Conservation (phyloP, 139 green algal species). For the Marvania coccoides region DNA sequence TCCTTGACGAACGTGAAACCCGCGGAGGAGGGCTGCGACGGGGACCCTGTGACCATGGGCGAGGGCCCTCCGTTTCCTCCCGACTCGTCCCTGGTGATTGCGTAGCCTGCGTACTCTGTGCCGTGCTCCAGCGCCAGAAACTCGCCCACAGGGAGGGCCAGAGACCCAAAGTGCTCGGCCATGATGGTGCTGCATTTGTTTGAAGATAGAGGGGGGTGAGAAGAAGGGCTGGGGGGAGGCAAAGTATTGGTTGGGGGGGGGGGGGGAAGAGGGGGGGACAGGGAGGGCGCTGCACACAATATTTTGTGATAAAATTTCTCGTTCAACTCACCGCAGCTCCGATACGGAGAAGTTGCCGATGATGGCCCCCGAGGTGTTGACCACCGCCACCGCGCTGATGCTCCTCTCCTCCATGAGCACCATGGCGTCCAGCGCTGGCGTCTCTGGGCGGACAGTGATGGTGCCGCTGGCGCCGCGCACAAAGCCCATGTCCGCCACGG, state of each 20-base stretch:
- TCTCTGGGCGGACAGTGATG: constrained; percentile 42
- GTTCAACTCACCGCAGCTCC: constrained; percentile 33
- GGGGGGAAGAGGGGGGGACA: too few relatives aligned
- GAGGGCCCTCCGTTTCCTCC: not conserved
- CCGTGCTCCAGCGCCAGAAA: constrained; percentile 73
- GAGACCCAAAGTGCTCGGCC: constrained; percentile 52
- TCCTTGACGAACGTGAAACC: constrained; percentile 38
- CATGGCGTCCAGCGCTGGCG: constrained; percentile 54
- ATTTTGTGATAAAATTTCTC: not conserved
- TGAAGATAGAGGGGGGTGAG: too few relatives aligned
- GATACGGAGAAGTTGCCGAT: constrained; percentile 55
- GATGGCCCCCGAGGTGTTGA: constrained; percentile 34
- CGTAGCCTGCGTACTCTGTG: constrained; percentile 40
- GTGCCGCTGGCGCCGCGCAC: constrained; percentile 7
- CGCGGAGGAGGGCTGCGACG: constrained; percentile 1
- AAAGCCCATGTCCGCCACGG: constrained; percentile 45
- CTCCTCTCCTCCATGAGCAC: constrained; percentile 26
- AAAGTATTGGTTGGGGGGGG: too few relatives aligned
- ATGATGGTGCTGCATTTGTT: constrained; percentile 38
- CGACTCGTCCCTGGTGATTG: constrained; percentile 19
- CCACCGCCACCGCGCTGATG: constrained; percentile 42
- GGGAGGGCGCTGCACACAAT: not conserved
- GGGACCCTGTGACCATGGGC: not conserved
- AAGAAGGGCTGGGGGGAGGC: too few relatives aligned
- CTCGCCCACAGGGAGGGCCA: constrained; percentile 74